Evolutionary conservation across 2,329 filamentous ascomycete genomes (phyloP).

Genomic region (Celoporthe dispersa): DNA sequence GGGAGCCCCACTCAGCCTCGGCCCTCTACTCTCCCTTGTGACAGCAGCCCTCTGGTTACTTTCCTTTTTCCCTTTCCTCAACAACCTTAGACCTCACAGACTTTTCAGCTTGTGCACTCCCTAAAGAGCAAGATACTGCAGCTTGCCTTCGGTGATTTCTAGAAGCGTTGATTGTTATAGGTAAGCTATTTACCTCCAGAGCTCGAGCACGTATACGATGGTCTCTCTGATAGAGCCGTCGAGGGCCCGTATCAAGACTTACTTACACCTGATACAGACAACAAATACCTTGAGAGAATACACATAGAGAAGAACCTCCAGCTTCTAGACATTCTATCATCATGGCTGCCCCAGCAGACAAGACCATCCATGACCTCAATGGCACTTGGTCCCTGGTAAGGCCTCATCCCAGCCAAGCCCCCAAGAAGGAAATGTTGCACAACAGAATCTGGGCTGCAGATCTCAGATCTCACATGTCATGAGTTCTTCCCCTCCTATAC

Average conservation of each 20-base stretch:
- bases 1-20: conserved; percentile 2
- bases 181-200: background rate
- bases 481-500: background rate
- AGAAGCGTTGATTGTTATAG: background rate
- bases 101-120: background rate
- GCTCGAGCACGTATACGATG: too few relatives aligned
- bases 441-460: background rate
- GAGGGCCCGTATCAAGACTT: background rate
- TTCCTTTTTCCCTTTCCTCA: background rate
- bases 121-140: background rate
- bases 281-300: background rate
- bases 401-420: conserved; percentile 16
- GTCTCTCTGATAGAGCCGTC: background rate
- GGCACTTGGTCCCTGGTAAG: conserved; percentile 74
- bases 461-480: background rate
- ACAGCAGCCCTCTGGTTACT: background rate
- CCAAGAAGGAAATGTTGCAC: background rate
- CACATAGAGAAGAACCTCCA: background rate
- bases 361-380: conserved; percentile 69
- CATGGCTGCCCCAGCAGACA: conserved; percentile 74
- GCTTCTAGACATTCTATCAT: conserved; percentile 34
- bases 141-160: background rate
- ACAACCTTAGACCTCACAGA: background rate
- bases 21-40: conserved; percentile 5
- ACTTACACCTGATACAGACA: conserved; percentile 4